Percentiles rank a stretch among this genome's conserved stretches.
Conservation (phyloP, 2,329 filamentous ascomycete genomes). For the Hirsutella minnesotensis region DNA sequence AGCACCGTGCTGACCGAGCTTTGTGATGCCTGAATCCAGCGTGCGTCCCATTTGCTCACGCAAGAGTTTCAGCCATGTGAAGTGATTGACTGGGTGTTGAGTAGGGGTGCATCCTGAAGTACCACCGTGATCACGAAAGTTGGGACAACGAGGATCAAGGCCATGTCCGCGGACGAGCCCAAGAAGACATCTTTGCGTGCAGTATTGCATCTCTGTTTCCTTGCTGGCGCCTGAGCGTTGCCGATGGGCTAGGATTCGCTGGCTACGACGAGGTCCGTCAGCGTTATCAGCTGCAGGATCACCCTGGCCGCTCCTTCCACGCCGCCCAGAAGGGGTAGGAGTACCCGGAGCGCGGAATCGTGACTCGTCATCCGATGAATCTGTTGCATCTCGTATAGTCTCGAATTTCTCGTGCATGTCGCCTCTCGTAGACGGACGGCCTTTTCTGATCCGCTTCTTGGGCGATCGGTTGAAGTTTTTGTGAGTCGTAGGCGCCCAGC, state of each 20-base stretch:
- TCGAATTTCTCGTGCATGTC: no score
- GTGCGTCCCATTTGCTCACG: slow-evolving; percentile 16
- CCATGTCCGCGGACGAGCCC: slow-evolving; percentile 17
- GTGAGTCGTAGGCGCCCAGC: slow-evolving; percentile 9
- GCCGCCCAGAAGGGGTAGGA: no score
- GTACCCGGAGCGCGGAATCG: slow-evolving; percentile 1
- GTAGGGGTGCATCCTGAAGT: neutral
- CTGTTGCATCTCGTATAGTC: no score
- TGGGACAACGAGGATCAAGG: slow-evolving; percentile 25
- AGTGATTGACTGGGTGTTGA: slow-evolving; percentile 16
- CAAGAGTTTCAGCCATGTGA: slow-evolving; percentile 18
- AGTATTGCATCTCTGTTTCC: slow-evolving; percentile 13
- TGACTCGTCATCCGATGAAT: neutral
- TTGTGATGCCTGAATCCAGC: slow-evolving; percentile 17
- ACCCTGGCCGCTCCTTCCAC: no score
- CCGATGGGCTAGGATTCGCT: slow-evolving; percentile 7
- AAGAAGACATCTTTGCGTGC: slow-evolving; percentile 25
- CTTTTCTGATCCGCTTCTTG: no score
- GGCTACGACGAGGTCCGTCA: slow-evolving; percentile 7
- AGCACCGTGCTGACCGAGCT: slow-evolving; percentile 16
- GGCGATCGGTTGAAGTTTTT: slow-evolving; percentile 9
- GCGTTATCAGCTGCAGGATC: no score
- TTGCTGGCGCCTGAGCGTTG: neutral
- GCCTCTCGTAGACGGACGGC: no score
- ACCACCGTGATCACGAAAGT: slow-evolving; percentile 19